phyloP scores from a whole-genome alignment of 2,329 filamentous ascomycete species.

The Chaetothyriales sp. region DNA sequence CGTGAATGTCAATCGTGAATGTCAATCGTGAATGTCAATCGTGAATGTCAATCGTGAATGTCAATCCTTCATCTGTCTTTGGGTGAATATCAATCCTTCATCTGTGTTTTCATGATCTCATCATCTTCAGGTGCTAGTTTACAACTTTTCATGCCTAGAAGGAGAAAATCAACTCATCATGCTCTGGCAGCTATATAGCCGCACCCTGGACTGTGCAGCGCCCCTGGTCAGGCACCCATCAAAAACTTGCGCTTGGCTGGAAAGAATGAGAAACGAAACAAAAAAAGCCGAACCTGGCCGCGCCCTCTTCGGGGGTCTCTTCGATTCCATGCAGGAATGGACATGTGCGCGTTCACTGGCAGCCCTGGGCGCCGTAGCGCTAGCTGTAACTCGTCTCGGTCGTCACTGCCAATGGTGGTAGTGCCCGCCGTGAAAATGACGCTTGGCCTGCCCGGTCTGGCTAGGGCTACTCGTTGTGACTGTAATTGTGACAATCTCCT shows the following conservation, averaged over 20 bases:
- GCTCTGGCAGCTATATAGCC: too few relatives aligned
- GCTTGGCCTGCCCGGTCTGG: slow-evolving; percentile 2
- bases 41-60: too few relatives aligned
- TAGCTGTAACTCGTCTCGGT: background rate
- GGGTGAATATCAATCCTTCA: background rate
- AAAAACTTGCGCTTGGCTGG: background rate
- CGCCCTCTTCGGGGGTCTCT: background rate
- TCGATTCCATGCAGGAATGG: background rate
- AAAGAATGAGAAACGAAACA: background rate
- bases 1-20: background rate
- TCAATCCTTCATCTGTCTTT: background rate
- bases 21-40: too few relatives aligned
- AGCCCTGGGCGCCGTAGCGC: background rate
- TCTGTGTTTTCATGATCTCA: background rate
- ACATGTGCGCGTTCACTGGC: background rate
- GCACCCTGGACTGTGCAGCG: too few relatives aligned
- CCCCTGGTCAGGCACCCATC: too few relatives aligned
- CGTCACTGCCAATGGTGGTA: background rate
- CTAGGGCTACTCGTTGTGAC: slow-evolving; percentile 1
- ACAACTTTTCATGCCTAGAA: too few relatives aligned
- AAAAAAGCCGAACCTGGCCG: background rate
- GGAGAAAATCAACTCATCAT: too few relatives aligned
- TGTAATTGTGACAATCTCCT: slow-evolving; percentile 16
- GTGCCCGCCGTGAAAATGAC: slow-evolving; percentile 7
- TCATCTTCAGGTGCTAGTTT: background rate